Percentiles rank a stretch among this genome's conserved stretches.
Conservation (phyloP, 2,329 filamentous ascomycete species). For the Cordyceps fumosorosea region DNA sequence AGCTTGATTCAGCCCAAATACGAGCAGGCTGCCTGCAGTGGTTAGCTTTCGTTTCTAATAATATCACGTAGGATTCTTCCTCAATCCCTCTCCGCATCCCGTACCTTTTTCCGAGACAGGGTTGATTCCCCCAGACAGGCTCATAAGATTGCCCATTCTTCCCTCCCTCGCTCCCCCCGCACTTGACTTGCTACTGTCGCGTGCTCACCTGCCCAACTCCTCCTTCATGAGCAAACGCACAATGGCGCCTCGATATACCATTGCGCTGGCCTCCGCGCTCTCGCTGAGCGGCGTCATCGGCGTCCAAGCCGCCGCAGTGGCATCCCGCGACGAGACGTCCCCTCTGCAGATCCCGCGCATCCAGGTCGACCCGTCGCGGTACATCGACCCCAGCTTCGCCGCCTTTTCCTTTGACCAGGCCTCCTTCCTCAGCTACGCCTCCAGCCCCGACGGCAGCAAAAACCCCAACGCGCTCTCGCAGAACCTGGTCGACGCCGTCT, state of each 20-base stretch:
- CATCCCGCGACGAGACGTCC: conserved; percentile 4
- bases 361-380: background rate
- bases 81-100: no score
- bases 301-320: background rate
- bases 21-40: background rate
- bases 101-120: background rate
- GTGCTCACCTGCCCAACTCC: background rate
- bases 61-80: background rate
- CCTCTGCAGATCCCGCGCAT: background rate
- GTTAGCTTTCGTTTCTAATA: conserved; percentile 4
- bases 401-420: conserved; percentile 6
- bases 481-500: conserved; percentile 28
- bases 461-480: conserved; percentile 25
- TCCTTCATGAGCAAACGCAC: background rate
- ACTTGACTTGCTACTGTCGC: background rate
- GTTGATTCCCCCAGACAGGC: background rate
- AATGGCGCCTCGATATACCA: background rate
- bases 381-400: conserved; percentile 5
- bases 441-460: conserved; percentile 21
- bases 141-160: background rate
- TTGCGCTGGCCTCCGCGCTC: background rate
- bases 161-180: background rate
- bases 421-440: conserved; percentile 6
- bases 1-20: background rate
- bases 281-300: background rate